phyloP scores from a whole-genome alignment of 768 basidiomycete species.

The Serendipita sp. region DNA sequence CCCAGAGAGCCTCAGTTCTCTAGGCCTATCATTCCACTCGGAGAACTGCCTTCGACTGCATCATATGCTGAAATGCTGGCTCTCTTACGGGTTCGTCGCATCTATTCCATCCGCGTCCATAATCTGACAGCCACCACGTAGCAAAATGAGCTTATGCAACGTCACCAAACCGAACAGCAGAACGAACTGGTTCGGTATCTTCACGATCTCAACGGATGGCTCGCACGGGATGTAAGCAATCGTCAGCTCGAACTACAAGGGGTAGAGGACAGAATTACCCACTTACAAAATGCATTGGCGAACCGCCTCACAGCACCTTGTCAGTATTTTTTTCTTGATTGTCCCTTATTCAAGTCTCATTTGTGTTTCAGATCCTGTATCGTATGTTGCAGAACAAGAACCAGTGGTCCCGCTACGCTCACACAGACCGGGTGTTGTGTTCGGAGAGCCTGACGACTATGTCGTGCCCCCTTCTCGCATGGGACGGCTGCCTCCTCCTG shows the following conservation, averaged over 20 bases:
- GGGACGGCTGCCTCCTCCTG: constrained; percentile 8
- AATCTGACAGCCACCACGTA: constrained; percentile 25
- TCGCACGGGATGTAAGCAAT: constrained; percentile 61
- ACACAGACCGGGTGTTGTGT: no score
- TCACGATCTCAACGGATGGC: constrained; percentile 59
- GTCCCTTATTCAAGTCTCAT: not conserved
- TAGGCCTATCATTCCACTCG: not conserved
- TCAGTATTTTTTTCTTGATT: constrained; percentile 14
- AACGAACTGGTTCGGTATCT: constrained; percentile 36
- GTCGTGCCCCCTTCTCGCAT: not conserved
- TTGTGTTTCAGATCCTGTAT: constrained; percentile 4
- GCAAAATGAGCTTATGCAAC: constrained; percentile 52
- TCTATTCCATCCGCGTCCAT: not conserved
- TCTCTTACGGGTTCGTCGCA: constrained; percentile 20
- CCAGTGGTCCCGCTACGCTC: constrained; percentile 15
- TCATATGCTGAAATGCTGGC: constrained; percentile 56
- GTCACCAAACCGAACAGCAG: constrained; percentile 10
- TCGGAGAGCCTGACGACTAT: no score
- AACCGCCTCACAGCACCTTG: constrained; percentile 24
- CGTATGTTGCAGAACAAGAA: constrained; percentile 6
- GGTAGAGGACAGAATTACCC: constrained; percentile 45
- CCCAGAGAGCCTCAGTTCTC: not conserved
- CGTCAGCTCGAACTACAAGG: constrained; percentile 57
- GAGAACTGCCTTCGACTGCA: constrained; percentile 14
- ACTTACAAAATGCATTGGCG: constrained; percentile 28